A percentile compares a stretch with the other conserved stretches of the same genome.
These are phyloP conservation scores for Pinus albicaulis DNA, from an alignment of 75 land plant species.

Conservation along the genomic window DNA sequence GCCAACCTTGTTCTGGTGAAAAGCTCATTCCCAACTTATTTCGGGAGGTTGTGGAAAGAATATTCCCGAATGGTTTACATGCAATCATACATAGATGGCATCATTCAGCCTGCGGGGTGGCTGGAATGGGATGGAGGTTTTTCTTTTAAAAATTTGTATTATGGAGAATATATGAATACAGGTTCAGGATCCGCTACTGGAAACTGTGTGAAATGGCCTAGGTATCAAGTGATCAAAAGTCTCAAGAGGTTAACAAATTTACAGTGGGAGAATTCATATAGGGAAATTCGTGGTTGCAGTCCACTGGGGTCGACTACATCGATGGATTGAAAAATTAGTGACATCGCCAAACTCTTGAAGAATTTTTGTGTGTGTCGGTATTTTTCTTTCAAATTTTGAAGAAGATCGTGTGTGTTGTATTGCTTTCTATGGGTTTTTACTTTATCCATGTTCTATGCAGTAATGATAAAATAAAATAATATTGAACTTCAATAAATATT, in stretches of 20 bases:
- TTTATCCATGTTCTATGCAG: no score
- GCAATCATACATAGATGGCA: slow-evolving; percentile 8
- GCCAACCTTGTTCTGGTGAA: neutral
- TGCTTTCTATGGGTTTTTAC: no score
- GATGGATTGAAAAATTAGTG: no score
- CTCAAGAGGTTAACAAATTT: neutral
- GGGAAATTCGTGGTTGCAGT: neutral
- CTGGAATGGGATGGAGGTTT: slow-evolving; percentile 17
- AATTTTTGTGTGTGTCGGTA: no score
- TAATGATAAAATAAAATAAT: no score
- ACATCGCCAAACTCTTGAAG: no score
- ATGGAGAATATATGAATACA: slow-evolving; percentile 27
- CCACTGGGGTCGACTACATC: neutral
- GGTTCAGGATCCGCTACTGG: slow-evolving; percentile 17
- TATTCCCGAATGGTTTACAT: slow-evolving; percentile 17
- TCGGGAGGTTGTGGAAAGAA: slow-evolving; percentile 28
- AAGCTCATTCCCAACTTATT: slow-evolving; percentile 3
- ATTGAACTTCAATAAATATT: no score
- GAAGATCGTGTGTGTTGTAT: no score
- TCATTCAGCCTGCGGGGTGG: slow-evolving; percentile 30
- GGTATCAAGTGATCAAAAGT: neutral
- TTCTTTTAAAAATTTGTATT: slow-evolving; percentile 8
- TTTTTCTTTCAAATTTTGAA: no score
- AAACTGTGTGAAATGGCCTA: slow-evolving; percentile 1
- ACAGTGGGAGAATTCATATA: neutral